A percentile compares a stretch with the other conserved stretches of the same genome.
phyloP scores from a whole-genome alignment of 2,329 filamentous ascomycete species.

The Beauveria medogensis region DNA sequence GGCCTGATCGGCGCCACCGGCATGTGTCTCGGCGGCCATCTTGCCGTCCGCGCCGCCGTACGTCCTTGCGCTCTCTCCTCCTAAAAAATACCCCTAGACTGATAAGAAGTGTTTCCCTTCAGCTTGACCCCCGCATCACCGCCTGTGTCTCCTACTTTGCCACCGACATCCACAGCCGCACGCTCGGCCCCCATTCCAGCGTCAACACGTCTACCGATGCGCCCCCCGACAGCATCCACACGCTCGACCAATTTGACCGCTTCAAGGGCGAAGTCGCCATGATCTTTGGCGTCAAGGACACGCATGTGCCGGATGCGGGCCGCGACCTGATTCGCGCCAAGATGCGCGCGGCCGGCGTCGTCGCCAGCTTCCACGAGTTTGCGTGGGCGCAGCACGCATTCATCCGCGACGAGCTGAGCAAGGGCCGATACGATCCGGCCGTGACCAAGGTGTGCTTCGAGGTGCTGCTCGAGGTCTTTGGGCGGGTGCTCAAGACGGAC shows the following conservation, averaged over 20 bases:
- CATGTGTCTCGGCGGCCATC: slow-evolving; percentile 91
- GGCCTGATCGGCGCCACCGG: slow-evolving; percentile 72
- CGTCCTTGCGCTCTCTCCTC: slow-evolving; percentile 15
- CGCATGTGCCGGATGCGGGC: slow-evolving; percentile 75
- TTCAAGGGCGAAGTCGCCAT: slow-evolving; percentile 79
- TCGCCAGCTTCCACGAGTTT: slow-evolving; percentile 79
- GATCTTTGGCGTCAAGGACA: slow-evolving; percentile 90
- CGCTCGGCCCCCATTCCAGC: slow-evolving; percentile 54
- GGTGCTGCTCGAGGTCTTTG: slow-evolving; percentile 80
- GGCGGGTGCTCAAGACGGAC: slow-evolving; percentile 67
- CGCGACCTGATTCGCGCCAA: slow-evolving; percentile 77
- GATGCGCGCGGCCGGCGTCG: slow-evolving; percentile 64
- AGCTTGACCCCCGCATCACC: slow-evolving; percentile 66
- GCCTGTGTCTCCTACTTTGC: slow-evolving; percentile 85
- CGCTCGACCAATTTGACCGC: slow-evolving; percentile 47
- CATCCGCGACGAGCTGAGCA: slow-evolving; percentile 84
- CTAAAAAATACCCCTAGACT: too few species aligned
- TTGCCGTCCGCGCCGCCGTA: slow-evolving; percentile 56
- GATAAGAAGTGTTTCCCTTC: neutral
- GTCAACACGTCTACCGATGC: slow-evolving; percentile 37
- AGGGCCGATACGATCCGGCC: slow-evolving; percentile 87
- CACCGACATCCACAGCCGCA: slow-evolving; percentile 78
- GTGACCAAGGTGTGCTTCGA: slow-evolving; percentile 85
- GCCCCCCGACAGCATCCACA: slow-evolving; percentile 36
- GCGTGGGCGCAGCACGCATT: slow-evolving; percentile 96